These are phyloP conservation scores for Ocimum tenuiflorum DNA, from an alignment of 257 asterid genomes.

Conservation along the genomic window DNA sequence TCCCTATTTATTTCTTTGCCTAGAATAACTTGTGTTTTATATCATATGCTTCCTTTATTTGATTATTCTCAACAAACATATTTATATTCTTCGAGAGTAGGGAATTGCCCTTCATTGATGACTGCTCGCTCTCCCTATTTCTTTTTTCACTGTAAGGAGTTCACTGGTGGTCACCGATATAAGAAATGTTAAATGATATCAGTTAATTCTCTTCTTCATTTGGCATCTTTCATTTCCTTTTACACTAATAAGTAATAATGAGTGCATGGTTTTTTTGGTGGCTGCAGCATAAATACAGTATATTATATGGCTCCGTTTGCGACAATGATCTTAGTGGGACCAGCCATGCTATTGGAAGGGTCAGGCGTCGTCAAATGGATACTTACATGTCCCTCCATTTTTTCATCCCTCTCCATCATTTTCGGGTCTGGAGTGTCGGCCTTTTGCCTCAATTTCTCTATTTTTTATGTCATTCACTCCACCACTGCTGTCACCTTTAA, in stretches of 20 bases:
- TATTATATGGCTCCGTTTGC: conserved; percentile 97
- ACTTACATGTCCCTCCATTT: conserved; percentile 44
- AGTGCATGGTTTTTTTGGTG: not conserved
- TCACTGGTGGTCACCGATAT: not conserved
- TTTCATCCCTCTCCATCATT: conserved; percentile 54
- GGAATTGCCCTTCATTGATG: not conserved
- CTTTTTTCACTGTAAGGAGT: not conserved
- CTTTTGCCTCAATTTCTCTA: conserved; percentile 88
- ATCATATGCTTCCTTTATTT: not conserved
- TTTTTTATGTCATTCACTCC: conserved; percentile 92
- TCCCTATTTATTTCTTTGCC: no score
- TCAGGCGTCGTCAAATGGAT: conserved; percentile 67
- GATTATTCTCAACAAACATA: not conserved
- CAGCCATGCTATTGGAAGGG: conserved; percentile 88
- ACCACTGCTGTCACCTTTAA: conserved; percentile 97
- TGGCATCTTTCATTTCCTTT: not conserved
- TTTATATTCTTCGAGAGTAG: not conserved
- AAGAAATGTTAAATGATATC: not conserved
- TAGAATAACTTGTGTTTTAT: not conserved
- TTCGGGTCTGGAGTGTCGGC: conserved; percentile 92
- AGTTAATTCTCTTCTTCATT: not conserved
- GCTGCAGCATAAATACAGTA: conserved; percentile 82
- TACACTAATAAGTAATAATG: not conserved
- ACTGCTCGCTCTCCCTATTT: not conserved
- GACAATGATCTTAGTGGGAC: conserved; percentile 78